Conservation (phyloP, 148 eudicot species). For the Chenopodium berlandieri region DNA sequence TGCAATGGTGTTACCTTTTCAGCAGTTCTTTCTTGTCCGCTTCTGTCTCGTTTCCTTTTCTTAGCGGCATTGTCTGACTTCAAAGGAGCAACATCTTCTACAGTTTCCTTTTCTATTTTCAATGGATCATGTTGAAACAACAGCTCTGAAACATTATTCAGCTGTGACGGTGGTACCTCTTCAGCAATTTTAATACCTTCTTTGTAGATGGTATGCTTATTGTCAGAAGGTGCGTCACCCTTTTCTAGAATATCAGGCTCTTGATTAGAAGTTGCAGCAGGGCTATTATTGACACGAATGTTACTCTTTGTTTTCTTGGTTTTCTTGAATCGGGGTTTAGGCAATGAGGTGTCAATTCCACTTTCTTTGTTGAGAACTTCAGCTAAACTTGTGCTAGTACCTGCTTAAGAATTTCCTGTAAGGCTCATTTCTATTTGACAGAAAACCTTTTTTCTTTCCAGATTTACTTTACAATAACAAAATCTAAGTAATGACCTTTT, state of each 20-base stretch:
- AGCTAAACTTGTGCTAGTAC: constrained; percentile 12
- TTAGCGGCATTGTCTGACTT: constrained; percentile 4
- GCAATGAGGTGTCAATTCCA: constrained; percentile 20
- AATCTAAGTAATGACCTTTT: too few relatives aligned
- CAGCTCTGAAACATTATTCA: constrained; percentile 1
- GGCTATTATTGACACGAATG: constrained; percentile 25
- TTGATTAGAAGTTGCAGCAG: constrained; percentile 6
- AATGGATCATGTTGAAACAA: constrained; percentile 14
- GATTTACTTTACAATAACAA: too few relatives aligned
- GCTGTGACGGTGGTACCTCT: not conserved
- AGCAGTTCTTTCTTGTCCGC: constrained; percentile 3
- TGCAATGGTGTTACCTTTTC: not conserved
- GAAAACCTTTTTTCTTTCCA: not conserved
- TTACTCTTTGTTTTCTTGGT: constrained; percentile 23
- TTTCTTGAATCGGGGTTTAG: constrained; percentile 24
- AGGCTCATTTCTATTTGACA: not conserved
- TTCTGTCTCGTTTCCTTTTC: constrained; percentile 3
- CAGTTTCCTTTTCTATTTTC: not conserved
- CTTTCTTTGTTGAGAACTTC: constrained; percentile 25
- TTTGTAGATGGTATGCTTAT: not conserved
- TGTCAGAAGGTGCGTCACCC: not conserved
- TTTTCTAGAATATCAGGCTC: constrained; percentile 11
- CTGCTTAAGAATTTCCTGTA: constrained; percentile 17
- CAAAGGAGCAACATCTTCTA: constrained; percentile 9
- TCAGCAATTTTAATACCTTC: not conserved